A percentile compares a stretch with the other conserved stretches of the same genome.
These are phyloP conservation scores for Sambucus nigra DNA, from an alignment of 129 eudicot species.

Conservation along the genomic window DNA sequence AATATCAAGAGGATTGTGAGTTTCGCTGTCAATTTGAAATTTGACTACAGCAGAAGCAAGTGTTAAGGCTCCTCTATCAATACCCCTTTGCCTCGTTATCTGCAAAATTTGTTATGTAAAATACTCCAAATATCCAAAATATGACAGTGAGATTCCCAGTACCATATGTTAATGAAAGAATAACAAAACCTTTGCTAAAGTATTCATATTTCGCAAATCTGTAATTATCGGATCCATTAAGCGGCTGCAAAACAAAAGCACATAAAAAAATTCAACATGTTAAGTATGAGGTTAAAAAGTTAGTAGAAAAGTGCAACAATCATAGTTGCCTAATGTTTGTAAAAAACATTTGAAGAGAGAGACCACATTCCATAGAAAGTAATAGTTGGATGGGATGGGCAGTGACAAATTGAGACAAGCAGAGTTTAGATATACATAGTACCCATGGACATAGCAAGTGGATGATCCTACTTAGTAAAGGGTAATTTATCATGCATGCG, in stretches of 20 bases:
- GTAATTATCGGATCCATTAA: conserved; percentile 79
- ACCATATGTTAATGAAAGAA: neutral
- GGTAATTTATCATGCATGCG: no score
- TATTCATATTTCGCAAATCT: conserved; percentile 83
- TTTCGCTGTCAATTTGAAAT: conserved; percentile 95
- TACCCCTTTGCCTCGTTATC: conserved; percentile 93
- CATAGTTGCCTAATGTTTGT: neutral
- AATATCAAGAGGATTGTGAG: conserved; percentile 97
- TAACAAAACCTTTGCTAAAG: conserved; percentile 75
- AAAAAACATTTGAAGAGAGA: neutral
- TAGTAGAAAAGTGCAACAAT: no score
- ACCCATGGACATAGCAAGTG: no score
- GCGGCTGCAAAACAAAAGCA: conserved; percentile 47
- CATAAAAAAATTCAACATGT: neutral
- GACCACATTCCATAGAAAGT: no score
- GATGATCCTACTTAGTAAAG: no score
- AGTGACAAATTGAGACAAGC: no score
- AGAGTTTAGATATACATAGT: no score
- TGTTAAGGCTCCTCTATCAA: conserved; percentile 94
- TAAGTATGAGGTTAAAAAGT: neutral
- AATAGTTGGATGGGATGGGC: no score
- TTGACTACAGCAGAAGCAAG: conserved; percentile 99
- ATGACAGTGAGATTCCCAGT: neutral
- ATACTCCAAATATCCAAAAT: neutral
- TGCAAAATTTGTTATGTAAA: conserved; percentile 17